Evolutionary conservation across 805 yeast species (phyloP), one percentile per base, ranked within the genome.

Genomic region (Millerago galiae): DNA sequence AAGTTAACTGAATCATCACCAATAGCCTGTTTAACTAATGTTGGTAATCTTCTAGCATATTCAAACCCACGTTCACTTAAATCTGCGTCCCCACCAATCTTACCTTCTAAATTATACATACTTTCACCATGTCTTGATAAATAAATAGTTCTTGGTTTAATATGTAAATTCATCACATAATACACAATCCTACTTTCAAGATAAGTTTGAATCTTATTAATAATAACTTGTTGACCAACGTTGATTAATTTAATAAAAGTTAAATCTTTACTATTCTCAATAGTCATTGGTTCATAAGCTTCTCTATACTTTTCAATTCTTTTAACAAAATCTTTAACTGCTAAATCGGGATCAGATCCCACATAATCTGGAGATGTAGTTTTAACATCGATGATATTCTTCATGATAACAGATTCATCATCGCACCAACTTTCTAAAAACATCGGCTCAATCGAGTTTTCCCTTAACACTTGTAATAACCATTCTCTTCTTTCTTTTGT

Each of bases 51-150:
- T 39, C 72, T 65, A 5, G 97, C 91, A 58, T 91, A 91, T 54
- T 81, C 68, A 65, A 81, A 72, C 7, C 98, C 98, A 34, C 98
- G 74, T 44, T 81, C 83, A 38, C 91, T 81, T 41, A 91, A 69
- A 52, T 81, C 76, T 3, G 96, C 85, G 66, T 91, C 96, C 16
- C 98, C 99, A 28, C 99, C 99, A 50, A 93, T 86, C 62, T 88
- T 88, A 26, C 97, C 97, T 38, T 89, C 89, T 45, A 93, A 72
- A 61, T 93, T 93, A 66, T 82, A 93, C 59, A 80, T 81, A 3
- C 95, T 83, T 65, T 93, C 99, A 24, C 99, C 99, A 58, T 93
- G 99, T 54, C 99, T 77, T 38, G 95, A 86, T 38, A 93, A 71
- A 91, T 95, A 93, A 47, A 93, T 89, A 49, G 83, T 76, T 49